Conservation (phyloP, 2,329 filamentous ascomycete genomes). For the Penicillium sp. region DNA sequence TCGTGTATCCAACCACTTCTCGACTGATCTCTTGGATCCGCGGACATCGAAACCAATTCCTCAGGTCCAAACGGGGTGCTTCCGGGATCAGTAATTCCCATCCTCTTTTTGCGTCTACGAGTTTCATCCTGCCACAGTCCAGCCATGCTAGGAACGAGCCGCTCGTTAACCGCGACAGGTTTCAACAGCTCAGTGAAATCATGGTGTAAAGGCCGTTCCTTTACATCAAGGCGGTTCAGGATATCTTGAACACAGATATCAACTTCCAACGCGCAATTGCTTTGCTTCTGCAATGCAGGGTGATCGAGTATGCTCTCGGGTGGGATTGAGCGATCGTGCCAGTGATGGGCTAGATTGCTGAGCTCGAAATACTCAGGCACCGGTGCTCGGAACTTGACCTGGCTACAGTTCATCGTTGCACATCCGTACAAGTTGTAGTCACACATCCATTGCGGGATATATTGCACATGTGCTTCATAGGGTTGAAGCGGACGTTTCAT, state of each 20-base stretch:
- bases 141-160: constrained; percentile 91
- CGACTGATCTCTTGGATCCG: constrained; percentile 69
- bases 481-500: constrained; percentile 83
- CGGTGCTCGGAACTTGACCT: constrained; percentile 70
- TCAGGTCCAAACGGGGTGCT: constrained; percentile 79
- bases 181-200: constrained; percentile 74
- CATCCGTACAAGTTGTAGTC: constrained; percentile 98
- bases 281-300: constrained; percentile 68
- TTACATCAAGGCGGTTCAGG: constrained; percentile 73
- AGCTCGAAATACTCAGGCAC: constrained; percentile 68
- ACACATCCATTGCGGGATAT: constrained; percentile 93
- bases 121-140: constrained; percentile 90
- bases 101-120: constrained; percentile 69
- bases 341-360: constrained; percentile 64
- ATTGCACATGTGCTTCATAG: constrained; percentile 91
- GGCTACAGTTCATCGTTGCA: constrained; percentile 73
- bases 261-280: constrained; percentile 85
- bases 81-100: constrained; percentile 62
- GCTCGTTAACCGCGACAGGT: constrained; percentile 66
- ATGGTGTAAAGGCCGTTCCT: constrained; percentile 77
- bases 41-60: constrained; percentile 83
- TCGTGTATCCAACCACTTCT: constrained; percentile 92
- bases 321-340: constrained; percentile 75
- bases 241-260: constrained; percentile 90
- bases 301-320: constrained; percentile 61